Base-by-base conservation (phyloP, 495 filamentous ascomycete genomes). In the Friedmanniomyces simplex region DNA sequence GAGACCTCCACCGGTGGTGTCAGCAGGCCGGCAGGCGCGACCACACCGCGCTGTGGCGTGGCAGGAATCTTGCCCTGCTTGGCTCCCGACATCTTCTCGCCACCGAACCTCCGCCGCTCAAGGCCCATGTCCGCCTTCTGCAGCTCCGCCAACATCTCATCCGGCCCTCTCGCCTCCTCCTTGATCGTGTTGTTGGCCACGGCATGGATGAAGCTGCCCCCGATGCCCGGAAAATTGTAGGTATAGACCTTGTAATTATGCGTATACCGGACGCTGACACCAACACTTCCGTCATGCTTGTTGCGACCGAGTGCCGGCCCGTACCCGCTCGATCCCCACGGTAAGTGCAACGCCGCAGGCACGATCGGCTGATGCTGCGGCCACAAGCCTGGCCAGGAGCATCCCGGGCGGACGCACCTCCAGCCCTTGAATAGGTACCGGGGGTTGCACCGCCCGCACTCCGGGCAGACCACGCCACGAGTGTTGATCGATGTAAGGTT, bases 391-490 rank as follows among this genome's bases (percentile, higher is more conserved):
- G 49, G 8, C 28, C 76, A 86, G 0, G 61, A 57, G 63, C 86
- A 91, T 1, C 37, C 59, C 0, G 58, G 48, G 42, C 74, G 76
- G 24, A 73, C 67, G 56, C 88, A 95, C 14, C 69, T 67, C 86
- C 85, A 90, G 0, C 74, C 73, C 20, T 68, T 62, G 86, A 86
- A 95, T 39, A 75, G 65, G 14, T 74, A 67, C 10, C 88, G 76
- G 1, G 79, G 73, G 36, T 75, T 81, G 64, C 87, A 88, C 32
- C 81, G 76, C 0, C 72, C 68, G 62, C 89, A 95, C n/a, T 68
- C 55, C 0, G 81, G 83, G 59, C 89, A 95, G 0, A 87, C 83
- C 51, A 93, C 82, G 0, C 88, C 89, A 55, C 74, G 46, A 21
- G 57, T 64, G 47, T 60, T 60, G 37, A 57, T 47, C 13, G 54